Base-by-base conservation (phyloP, 495 filamentous ascomycete genomes). In the Penicillium silybi region DNA sequence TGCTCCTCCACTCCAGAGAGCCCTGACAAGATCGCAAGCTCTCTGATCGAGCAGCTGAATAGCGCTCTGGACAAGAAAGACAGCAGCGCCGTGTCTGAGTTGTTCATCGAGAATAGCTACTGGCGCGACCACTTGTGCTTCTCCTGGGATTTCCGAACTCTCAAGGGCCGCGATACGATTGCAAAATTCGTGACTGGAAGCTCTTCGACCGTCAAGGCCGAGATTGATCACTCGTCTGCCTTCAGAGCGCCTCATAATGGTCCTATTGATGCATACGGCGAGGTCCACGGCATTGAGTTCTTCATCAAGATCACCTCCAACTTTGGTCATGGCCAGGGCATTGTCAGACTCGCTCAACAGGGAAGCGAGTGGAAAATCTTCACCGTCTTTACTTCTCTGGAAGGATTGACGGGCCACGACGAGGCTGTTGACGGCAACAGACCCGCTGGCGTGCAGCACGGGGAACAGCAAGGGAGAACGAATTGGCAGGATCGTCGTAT, bases 401-500 rank as follows among this genome's bases (percentile, higher is more conserved):
- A 70, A 10, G 73, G 70, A 43, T 39, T 88, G 5, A 69, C 61
- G 0, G 77, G 72, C 0, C 56, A 72, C 29, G 75, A 80, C 37
- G 83, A 87, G 62, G 44, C 61, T 45, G 1, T 50, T 52, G 13
- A 68, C 63, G 4, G 45, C 17, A 38, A 54, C 16, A 69, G 76
- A 29, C 75, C 84, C 6, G 62, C 70, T 15, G 61, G 69, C 0
- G 85, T 64, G 75, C 23, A 80, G 74, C 49, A 65, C 66, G 62
- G 82, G 75, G 65, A 78, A 72, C 20, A 86, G 15, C 49, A 67
- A 59, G 53, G 57, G 50, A 80, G 67, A 64, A 80, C 20, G 57
- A 90, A 86, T 53, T 90, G 88, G 88, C 68, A 73, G 44, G 87
- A 90, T 50, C 72, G 73, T 48, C 74, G 87, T 39, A 66, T 68